These are phyloP conservation scores for Cercophora newfieldiana DNA, from an alignment of 495 filamentous ascomycete genomes.

Conservation along the genomic window DNA sequence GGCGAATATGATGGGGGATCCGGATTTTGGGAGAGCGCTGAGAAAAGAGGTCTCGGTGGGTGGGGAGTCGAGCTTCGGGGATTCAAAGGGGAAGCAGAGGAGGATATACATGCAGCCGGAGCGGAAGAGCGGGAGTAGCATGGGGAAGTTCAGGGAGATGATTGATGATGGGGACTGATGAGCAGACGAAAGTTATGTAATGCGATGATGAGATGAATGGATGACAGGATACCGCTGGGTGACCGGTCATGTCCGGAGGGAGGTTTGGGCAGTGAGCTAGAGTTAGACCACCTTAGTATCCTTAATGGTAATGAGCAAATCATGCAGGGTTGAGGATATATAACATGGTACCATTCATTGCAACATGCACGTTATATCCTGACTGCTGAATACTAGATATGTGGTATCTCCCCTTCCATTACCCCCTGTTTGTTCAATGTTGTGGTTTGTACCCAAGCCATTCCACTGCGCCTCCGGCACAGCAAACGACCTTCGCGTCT, in stretches of 20 bases:
- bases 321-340: too few species aligned
- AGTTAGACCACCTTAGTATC: not conserved
- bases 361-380: too few species aligned
- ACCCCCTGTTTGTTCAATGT: too few species aligned
- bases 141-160: constrained; percentile 23
- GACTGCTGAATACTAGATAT: too few species aligned
- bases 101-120: constrained; percentile 16
- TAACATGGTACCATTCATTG: too few species aligned
- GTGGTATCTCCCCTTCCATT: too few species aligned
- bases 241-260: not conserved
- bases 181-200: not conserved
- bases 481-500: too few species aligned
- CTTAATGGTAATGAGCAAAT: not conserved
- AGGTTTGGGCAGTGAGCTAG: not conserved
- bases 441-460: too few species aligned
- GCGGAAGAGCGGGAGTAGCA: constrained; percentile 19
- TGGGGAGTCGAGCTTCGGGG: not conserved
- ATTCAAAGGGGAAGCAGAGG: not conserved
- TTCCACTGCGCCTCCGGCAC: too few species aligned
- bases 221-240: not conserved
- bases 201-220: not conserved
- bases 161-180: constrained; percentile 17
- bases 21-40: not conserved
- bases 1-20: constrained; percentile 1
- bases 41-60: not conserved